Evolutionary conservation across 495 filamentous ascomycete genomes (phyloP).

Genomic region (Parachaetomium inaequale): DNA sequence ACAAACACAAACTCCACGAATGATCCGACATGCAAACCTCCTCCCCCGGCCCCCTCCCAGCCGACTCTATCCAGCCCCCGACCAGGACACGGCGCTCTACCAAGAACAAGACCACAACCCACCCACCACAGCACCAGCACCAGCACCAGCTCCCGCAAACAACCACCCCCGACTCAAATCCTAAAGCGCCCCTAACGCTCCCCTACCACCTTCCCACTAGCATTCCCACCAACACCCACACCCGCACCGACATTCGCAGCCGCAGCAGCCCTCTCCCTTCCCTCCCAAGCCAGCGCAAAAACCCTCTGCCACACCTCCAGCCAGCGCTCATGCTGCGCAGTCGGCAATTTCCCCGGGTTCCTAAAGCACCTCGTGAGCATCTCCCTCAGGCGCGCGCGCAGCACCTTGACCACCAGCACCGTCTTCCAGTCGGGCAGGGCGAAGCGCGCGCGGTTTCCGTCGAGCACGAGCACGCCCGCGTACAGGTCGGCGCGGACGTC

Average conservation of each 20-base stretch:
- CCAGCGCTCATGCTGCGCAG: constrained; percentile 67
- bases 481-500: constrained; percentile 85
- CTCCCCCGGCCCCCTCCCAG: too few relatives aligned
- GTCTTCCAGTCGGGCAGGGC: constrained; percentile 84
- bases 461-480: constrained; percentile 78
- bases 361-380: constrained; percentile 68
- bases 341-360: constrained; percentile 65
- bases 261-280: constrained; percentile 21
- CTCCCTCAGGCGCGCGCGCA: constrained; percentile 65
- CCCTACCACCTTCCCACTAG: not conserved
- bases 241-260: not conserved
- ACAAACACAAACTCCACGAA: not conserved
- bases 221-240: not conserved
- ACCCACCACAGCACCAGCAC: not conserved
- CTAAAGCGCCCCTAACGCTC: not conserved
- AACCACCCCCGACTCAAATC: not conserved
- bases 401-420: constrained; percentile 75
- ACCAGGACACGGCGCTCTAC: too few relatives aligned
- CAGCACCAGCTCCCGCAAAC: not conserved
- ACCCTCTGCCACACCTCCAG: constrained; percentile 63
- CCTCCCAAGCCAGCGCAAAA: constrained; percentile 39
- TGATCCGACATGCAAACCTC: not conserved
- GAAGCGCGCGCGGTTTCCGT: constrained; percentile 85
- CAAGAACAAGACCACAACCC: not conserved
- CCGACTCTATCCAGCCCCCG: too few relatives aligned